Base-by-base conservation (phyloP, 2,329 filamentous ascomycete species). In the Didymella segeticola region DNA sequence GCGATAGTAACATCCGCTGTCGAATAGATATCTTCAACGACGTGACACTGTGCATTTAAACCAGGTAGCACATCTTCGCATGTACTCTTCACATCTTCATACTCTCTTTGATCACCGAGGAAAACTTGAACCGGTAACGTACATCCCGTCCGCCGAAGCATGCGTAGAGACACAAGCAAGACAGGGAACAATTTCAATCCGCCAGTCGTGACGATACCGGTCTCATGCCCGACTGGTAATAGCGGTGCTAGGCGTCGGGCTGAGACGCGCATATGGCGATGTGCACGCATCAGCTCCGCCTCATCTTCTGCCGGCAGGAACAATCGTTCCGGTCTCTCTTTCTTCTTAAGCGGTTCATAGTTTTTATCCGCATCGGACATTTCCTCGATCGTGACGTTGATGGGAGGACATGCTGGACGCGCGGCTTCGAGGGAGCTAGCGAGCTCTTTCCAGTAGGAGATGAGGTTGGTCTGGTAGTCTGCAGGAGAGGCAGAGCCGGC, bases 131-230 rank as follows among this genome's bases (percentile, higher is more conserved):
- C 78, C 1, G 82, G 82, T 9, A 84, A 68, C 3, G 64, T 74
- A 25, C 80, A 82, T 19, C 81, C 82, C 6, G 76, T 76, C 36
- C 78, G 78, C 11, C 82, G 79, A 19, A 83, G 73, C 77, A 83
- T 82, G 10, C 80, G 77, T 17, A 84, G 68, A 2, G 80, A 79
- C 3, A 79, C 77, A 17, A 84, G 60, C 42, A 81, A 79, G 9
- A 81, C 75, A 1, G 81, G 80, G 38, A 83, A 73, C 61, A 82
- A 81, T 9, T 70, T 64, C 0, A 75, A 71, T 8, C 80, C 78
- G 2, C 79, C 80, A 2, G 80, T 80, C 19, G 81, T 81, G 31
- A 84, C 81, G 27, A 84, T 73, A 2, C 82, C 82, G 2, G 76
- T 73, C 5, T 77, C 76, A 11, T 75, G 68, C 63, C 77, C 30